phyloP scores from a whole-genome alignment of 1,284 basidiomycete species.

The Heliocybe sulcata region DNA sequence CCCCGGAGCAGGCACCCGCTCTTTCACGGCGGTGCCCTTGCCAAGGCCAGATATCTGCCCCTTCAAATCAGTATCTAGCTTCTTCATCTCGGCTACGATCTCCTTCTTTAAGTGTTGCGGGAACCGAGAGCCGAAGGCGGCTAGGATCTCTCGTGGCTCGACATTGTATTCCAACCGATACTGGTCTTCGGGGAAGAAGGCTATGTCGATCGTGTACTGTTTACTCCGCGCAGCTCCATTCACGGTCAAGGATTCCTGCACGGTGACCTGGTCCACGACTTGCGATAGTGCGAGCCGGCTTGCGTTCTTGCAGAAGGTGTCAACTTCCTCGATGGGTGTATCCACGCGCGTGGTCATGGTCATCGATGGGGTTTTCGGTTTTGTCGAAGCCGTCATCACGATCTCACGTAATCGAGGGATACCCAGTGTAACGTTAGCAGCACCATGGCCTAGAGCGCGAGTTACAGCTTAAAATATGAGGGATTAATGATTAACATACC shows the following conservation, averaged over 20 bases:
- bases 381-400: conserved; percentile 97
- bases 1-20: conserved; percentile 33
- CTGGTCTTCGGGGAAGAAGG: conserved; percentile 85
- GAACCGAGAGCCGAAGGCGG: conserved; percentile 72
- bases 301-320: conserved; percentile 86
- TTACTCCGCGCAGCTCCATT: conserved; percentile 71
- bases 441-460: conserved; percentile 91
- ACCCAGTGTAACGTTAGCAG: conserved; percentile 98
- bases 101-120: conserved; percentile 84
- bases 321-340: conserved; percentile 51
- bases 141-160: conserved; percentile 67
- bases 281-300: conserved; percentile 86
- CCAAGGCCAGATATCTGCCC: conserved; percentile 81
- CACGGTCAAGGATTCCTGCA: conserved; percentile 73
- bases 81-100: conserved; percentile 83
- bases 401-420: conserved; percentile 98
- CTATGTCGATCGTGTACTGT: conserved; percentile 77
- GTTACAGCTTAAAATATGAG: too few species aligned
- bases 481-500: conserved; percentile 51
- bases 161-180: conserved; percentile 86
- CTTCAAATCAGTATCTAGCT: conserved; percentile 75
- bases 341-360: conserved; percentile 66
- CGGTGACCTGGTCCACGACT: conserved; percentile 79
- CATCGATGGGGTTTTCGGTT: conserved; percentile 99
- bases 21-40: conserved; percentile 55